Evolutionary conservation across 2,329 filamentous ascomycete species (phyloP).

Genomic region (Claviceps fusiformis): DNA sequence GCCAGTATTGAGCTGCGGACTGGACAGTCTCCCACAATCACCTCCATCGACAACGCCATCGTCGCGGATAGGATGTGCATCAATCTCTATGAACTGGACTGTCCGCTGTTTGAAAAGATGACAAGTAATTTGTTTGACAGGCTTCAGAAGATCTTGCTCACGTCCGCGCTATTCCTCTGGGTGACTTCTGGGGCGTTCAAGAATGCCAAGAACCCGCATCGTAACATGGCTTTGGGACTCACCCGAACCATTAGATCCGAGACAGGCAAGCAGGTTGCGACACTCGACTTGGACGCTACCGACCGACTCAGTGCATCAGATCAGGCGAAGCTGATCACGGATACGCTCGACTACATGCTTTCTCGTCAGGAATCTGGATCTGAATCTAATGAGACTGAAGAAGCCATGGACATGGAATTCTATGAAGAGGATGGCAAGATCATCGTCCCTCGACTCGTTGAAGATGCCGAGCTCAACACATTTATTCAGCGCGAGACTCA

Average conservation of each 20-base stretch:
- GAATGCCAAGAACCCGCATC: conserved; percentile 21
- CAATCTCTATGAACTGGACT: conserved; percentile 25
- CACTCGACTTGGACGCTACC: conserved; percentile 29
- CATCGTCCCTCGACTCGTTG: conserved; percentile 16
- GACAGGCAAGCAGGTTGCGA: conserved; percentile 28
- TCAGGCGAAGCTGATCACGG: background rate
- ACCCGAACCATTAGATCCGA: conserved; percentile 33
- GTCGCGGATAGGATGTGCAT: background rate
- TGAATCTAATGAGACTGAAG: background rate
- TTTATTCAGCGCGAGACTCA: conserved; percentile 15
- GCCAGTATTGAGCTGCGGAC: background rate
- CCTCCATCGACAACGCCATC: conserved; percentile 5
- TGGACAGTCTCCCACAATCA: conserved; percentile 9
- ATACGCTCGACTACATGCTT: background rate
- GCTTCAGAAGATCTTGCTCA: background rate
- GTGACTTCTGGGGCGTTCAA: conserved; percentile 25
- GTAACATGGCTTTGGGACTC: conserved; percentile 32
- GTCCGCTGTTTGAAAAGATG: conserved; percentile 27
- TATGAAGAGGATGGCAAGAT: conserved; percentile 15
- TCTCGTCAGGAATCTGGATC: background rate
- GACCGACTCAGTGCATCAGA: conserved; percentile 5
- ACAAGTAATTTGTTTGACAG: conserved; percentile 7
- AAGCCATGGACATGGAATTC: conserved; percentile 17
- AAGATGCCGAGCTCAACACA: conserved; percentile 14
- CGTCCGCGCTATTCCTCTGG: conserved; percentile 24